A percentile compares a stretch with the other conserved stretches of the same genome.
These are phyloP conservation scores for Quercus alba DNA, from an alignment of 306 rosid genomes.

Conservation along the genomic window DNA sequence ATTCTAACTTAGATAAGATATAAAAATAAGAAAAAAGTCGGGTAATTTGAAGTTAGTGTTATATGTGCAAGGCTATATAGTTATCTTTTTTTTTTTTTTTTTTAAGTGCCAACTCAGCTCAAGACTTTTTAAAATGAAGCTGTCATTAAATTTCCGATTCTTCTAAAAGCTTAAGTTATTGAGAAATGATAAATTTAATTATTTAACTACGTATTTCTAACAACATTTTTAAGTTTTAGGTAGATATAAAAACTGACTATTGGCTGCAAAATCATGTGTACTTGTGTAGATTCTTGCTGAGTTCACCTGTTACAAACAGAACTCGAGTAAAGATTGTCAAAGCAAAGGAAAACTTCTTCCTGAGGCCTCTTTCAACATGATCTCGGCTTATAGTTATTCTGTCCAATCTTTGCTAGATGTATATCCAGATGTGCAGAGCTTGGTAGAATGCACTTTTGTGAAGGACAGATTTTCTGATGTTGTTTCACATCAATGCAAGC, in stretches of 20 bases:
- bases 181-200: too few species aligned
- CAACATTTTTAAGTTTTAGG: not conserved
- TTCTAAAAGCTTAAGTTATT: too few species aligned
- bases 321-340: conserved; percentile 30
- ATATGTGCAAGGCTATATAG: too few species aligned
- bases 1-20: too few species aligned
- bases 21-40: too few species aligned
- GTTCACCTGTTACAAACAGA: conserved; percentile 33
- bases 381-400: conserved; percentile 57
- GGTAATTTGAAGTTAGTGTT: too few species aligned
- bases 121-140: too few species aligned
- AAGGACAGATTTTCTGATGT: conserved; percentile 43
- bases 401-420: conserved; percentile 54
- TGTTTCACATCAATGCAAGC: conserved; percentile 58
- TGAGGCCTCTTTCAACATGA: conserved; percentile 41
- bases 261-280: not conserved
- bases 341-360: conserved; percentile 45
- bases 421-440: conserved; percentile 56
- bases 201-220: too few species aligned
- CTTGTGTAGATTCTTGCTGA: conserved; percentile 39
- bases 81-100: too few species aligned
- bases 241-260: not conserved
- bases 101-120: too few species aligned
- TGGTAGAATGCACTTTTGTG: conserved; percentile 51
- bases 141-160: too few species aligned